These are phyloP conservation scores for Spergularia bocconei DNA, from an alignment of 148 eudicot species.

Conservation along the genomic window DNA sequence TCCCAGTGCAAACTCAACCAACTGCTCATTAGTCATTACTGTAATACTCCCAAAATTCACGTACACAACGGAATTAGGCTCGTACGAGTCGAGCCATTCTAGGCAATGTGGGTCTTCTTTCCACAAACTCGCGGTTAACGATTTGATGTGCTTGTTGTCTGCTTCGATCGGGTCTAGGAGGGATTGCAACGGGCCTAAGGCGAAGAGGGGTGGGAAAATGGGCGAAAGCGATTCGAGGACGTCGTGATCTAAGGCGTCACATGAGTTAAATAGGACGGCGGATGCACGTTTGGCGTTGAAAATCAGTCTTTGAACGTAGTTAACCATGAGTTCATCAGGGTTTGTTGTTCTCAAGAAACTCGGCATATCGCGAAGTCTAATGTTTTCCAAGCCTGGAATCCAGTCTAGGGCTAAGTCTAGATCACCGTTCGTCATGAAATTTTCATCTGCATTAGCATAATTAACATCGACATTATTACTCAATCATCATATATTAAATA, in stretches of 20 bases:
- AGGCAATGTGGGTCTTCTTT: conserved; percentile 33
- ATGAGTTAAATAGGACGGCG: conserved; percentile 42
- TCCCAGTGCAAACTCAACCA: conserved; percentile 38
- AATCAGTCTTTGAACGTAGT: neutral
- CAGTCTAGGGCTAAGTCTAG: conserved; percentile 34
- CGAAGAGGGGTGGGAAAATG: conserved; percentile 34
- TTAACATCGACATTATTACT: no score
- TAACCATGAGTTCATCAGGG: conserved; percentile 37
- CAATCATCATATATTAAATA: no score
- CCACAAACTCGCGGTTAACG: conserved; percentile 38
- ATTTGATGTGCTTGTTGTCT: conserved; percentile 1
- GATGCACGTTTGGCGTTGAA: conserved; percentile 23
- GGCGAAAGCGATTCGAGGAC: conserved; percentile 24
- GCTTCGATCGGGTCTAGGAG: conserved; percentile 20
- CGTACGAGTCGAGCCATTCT: conserved; percentile 26
- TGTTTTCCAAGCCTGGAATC: conserved; percentile 36
- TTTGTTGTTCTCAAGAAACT: conserved; percentile 43
- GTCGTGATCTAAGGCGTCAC: conserved; percentile 34
- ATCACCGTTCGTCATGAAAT: conserved; percentile 43
- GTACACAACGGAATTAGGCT: conserved; percentile 20
- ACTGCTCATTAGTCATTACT: conserved; percentile 25
- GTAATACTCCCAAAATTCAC: conserved; percentile 34
- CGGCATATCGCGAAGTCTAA: conserved; percentile 39
- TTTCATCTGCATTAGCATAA: conserved; percentile 30
- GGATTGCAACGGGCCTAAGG: conserved; percentile 42